These are phyloP conservation scores for Colletotrichum endophyticum DNA, from an alignment of 2,329 filamentous ascomycete species.

Conservation along the genomic window DNA sequence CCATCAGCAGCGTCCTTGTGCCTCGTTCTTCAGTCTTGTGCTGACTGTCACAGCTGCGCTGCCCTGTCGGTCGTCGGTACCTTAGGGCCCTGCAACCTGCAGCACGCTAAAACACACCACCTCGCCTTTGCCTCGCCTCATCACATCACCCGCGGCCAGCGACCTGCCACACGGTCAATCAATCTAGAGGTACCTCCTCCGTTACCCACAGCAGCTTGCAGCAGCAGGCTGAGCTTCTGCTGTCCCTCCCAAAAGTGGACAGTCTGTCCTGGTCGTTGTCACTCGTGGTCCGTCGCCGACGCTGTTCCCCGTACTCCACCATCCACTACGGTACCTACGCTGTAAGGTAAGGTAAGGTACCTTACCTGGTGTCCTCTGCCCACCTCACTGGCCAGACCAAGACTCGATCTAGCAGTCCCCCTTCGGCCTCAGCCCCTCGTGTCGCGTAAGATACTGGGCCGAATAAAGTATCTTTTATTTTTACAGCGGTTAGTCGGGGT, in stretches of 20 bases:
- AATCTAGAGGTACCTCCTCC: neutral
- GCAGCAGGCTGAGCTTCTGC: neutral
- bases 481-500: neutral
- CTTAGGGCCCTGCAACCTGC: neutral
- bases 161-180: neutral
- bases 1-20: neutral
- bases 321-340: neutral
- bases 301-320: neutral
- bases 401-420: neutral
- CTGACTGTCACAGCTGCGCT: neutral
- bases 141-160: neutral
- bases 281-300: neutral
- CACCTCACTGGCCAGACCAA: neutral
- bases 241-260: neutral
- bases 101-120: neutral
- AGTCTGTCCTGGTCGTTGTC: slow-evolving; percentile 1
- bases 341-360: no score
- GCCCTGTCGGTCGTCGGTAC: neutral
- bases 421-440: slow-evolving; percentile 14
- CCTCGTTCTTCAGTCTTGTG: neutral
- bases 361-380: neutral
- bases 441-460: neutral
- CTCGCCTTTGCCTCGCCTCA: neutral
- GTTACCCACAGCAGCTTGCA: neutral
- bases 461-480: neutral